Conservation (phyloP, 768 basidiomycete species). For the Collybia sp. region DNA sequence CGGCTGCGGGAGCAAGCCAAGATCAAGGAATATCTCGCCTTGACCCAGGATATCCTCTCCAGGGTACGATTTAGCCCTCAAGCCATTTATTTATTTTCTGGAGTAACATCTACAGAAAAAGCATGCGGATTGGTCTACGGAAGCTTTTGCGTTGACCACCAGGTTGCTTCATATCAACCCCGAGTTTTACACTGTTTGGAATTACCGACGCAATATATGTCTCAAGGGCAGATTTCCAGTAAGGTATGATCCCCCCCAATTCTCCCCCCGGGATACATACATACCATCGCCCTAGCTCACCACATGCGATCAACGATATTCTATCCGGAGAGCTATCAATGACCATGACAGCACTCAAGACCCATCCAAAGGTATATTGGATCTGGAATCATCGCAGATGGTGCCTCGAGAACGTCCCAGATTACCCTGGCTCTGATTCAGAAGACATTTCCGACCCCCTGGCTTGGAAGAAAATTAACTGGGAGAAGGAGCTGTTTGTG, state of each 20-base stretch:
- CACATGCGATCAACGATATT: constrained; percentile 54
- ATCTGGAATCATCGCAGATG: constrained; percentile 98
- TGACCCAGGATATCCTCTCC: constrained; percentile 59
- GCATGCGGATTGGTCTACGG: constrained; percentile 57
- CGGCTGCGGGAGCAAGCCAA: constrained; percentile 68
- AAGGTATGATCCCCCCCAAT: constrained; percentile 37
- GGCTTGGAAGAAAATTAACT: constrained; percentile 76
- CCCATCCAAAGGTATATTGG: constrained; percentile 95
- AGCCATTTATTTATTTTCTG: constrained; percentile 5
- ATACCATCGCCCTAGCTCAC: constrained; percentile 38
- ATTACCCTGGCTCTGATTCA: constrained; percentile 49
- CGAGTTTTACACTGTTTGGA: constrained; percentile 97
- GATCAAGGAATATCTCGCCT: constrained; percentile 68
- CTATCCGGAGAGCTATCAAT: constrained; percentile 73
- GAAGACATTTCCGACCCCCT: constrained; percentile 29
- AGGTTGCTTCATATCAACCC: constrained; percentile 80
- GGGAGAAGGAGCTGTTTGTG: constrained; percentile 82
- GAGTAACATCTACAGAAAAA: constrained; percentile 50
- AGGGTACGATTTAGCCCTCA: constrained; percentile 42
- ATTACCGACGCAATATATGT: constrained; percentile 83
- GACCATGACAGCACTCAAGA: constrained; percentile 77
- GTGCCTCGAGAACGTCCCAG: constrained; percentile 87
- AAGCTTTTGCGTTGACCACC: constrained; percentile 77
- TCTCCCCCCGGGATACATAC: constrained; percentile 1
- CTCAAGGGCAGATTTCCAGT: constrained; percentile 63